Evolutionary conservation across 2,329 filamentous ascomycete genomes (phyloP), one percentile per base, ranked within the genome.

Genomic region (Chrysosporium keratinophilum): DNA sequence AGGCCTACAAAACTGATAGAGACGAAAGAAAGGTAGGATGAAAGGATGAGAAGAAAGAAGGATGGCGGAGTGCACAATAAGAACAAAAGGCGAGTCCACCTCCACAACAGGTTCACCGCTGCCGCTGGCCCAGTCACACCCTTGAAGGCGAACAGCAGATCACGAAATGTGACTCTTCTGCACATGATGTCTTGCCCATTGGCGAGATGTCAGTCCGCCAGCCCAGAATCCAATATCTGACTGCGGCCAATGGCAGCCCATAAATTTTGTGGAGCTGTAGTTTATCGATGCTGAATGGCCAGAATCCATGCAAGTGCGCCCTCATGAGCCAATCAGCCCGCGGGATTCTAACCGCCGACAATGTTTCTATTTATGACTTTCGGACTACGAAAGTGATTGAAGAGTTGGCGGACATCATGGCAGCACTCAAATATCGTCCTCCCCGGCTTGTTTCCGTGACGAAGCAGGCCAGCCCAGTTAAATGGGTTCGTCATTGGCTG

Each of bases 21-120:
- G 60, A 53, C 48, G 37, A 58, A 60, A 61, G 61, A 52, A 56
- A 62, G 60, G 59, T 54, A 61, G 57, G 59, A 55, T 54, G 56
- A 45, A 31, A 43, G 52, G 37, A 47, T 31, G 39, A 43, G 34
- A 23, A 35, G 46, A 51, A 55, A 39, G 37, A 42, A 45, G 33
- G 48, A 54, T 15, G 53, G 47, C 54, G 56, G 50, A 20, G 39
- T 31, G 58, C 48, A 50, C 52, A 52, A 55, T 51, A 51, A 35
- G 49, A 48, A 37, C 23, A 19, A 44, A 19, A 12, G 19, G 12
- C 17, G 12, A 19, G 19, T 23, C 41, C 6, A 9, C 10, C 40
- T 11, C 12, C 41, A 12, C 41, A 19, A 9, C 39, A 7, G 15
- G 11, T 9, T 41, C 39, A 41, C n/a, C n/a, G 35, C 11, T 39